Evolutionary conservation across 2,329 filamentous ascomycete genomes (phyloP).

Genomic region (Fusarium torulosum): DNA sequence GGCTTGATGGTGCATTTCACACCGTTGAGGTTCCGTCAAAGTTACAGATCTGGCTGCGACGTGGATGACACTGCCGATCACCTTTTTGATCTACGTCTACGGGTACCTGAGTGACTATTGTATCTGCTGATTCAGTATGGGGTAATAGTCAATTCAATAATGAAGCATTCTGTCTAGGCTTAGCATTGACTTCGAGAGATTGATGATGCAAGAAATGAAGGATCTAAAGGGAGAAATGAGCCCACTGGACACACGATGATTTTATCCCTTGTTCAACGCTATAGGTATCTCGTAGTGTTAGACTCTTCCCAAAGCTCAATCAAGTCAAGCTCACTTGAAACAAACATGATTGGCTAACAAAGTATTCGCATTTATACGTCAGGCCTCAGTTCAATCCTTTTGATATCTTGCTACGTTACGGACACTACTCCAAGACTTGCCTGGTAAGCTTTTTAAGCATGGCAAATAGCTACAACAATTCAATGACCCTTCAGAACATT

Average conservation of each 20-base stretch:
- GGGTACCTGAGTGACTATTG: conserved; percentile 12
- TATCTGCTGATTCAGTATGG: conserved; percentile 4
- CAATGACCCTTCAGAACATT: not conserved
- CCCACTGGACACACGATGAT: not conserved
- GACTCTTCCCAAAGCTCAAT: not conserved
- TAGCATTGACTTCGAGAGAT: not conserved
- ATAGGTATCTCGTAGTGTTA: no score
- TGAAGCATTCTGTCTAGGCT: not conserved
- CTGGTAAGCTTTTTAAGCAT: no score
- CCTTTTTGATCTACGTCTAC: conserved; percentile 7
- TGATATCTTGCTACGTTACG: not conserved
- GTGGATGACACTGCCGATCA: conserved; percentile 29
- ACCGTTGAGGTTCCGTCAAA: conserved; percentile 8
- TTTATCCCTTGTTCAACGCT: no score
- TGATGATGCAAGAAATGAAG: not conserved
- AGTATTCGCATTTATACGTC: not conserved
- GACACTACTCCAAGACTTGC: not conserved
- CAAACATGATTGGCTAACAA: not conserved
- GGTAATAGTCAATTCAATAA: not conserved
- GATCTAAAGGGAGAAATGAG: not conserved
- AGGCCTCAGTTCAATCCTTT: not conserved
- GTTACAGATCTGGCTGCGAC: conserved; percentile 23
- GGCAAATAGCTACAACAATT: no score
- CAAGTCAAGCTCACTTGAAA: not conserved
- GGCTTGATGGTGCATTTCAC: not conserved